Percentiles rank a stretch among this genome's conserved stretches.
Evolutionary conservation across 257 asterid species (phyloP).

Genomic region (Scutellaria baicalensis): DNA sequence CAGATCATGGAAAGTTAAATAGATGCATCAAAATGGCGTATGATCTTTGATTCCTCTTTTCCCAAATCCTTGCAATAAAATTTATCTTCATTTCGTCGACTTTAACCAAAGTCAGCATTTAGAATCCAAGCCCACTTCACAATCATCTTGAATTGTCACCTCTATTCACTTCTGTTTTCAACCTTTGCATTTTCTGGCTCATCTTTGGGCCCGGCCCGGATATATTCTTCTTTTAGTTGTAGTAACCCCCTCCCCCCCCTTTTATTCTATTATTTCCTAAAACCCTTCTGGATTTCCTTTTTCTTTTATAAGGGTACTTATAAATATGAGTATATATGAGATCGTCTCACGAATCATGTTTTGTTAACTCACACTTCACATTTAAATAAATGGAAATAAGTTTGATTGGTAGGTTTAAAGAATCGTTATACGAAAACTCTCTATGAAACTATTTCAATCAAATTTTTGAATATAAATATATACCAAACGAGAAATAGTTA

Average conservation of each 20-base stretch:
- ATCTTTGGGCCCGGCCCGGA: neutral
- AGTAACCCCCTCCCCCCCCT: neutral
- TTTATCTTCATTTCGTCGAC: neutral
- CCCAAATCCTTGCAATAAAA: constrained; percentile 22
- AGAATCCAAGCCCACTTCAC: constrained; percentile 23
- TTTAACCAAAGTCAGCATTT: constrained; percentile 22
- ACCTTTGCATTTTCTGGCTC: neutral
- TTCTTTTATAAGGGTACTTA: neutral
- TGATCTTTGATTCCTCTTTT: constrained; percentile 14
- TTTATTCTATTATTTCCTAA: neutral
- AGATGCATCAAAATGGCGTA: constrained; percentile 10
- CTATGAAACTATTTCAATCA: too few relatives aligned
- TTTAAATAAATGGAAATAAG: too few relatives aligned
- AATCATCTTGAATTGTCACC: constrained; percentile 17
- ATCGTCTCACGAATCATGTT: too few relatives aligned
- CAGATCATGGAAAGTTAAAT: constrained; percentile 15
- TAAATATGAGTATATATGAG: too few relatives aligned
- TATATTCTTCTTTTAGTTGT: constrained; percentile 8
- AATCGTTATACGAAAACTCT: too few relatives aligned
- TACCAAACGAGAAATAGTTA: neutral
- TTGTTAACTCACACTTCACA: too few relatives aligned
- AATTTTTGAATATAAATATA: too few relatives aligned
- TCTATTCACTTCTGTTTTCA: neutral
- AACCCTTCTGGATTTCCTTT: neutral
- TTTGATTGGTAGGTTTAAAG: too few relatives aligned